Base-by-base conservation (phyloP, 352 stramenopile species). In the Blastocystis sp. region DNA sequence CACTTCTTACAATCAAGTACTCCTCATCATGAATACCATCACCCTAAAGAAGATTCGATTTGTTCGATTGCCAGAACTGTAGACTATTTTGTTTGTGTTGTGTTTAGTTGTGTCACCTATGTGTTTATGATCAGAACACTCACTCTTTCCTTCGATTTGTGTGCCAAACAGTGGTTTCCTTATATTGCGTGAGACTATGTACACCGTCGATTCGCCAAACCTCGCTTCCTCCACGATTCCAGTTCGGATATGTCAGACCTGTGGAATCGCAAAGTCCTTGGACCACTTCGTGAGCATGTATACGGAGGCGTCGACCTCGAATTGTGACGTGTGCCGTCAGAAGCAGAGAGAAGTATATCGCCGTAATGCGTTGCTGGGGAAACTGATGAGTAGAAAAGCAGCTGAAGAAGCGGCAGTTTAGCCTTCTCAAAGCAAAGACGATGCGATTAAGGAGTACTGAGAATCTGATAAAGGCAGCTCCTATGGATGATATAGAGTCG, bases 261-360 rank as follows among this genome's bases (percentile, higher is more conserved):
- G 67, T 60, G 67, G 67, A 14, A 5, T 62, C 5, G 19, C 38
- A 40, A 34, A 56, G 11, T 60, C 40, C 9, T 40, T 77, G 48
- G 67, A 77, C 60, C 67, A 77, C 67, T 77, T 77, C 21, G 38
- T 77, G 5, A 77, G 67, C 41, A 40, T 77, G 21, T 77, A 77
- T n/a, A 77, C 67, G 11, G 67, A 77, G 38, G 23, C 67, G 0
- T 77, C 67, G 9, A 77, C 67, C 7, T 11, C 67, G 5, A 77
- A 77, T n/a, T 77, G 67, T 60, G 67, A 77, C 52, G 3, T 60
- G 2, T 77, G 67, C 28, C n/a, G 67, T 7, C n/a, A 61, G n/a
- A 56, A 77, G 38, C 67, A 77, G 60, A 28, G 67, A 2, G 67
- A 77, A 77, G 48, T 34, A 2, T 77, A 77, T 62, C 34, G 67